Evolutionary conservation across 2,329 filamentous ascomycete genomes (phyloP).

Genomic region (Cryoendolithus antarcticus): DNA sequence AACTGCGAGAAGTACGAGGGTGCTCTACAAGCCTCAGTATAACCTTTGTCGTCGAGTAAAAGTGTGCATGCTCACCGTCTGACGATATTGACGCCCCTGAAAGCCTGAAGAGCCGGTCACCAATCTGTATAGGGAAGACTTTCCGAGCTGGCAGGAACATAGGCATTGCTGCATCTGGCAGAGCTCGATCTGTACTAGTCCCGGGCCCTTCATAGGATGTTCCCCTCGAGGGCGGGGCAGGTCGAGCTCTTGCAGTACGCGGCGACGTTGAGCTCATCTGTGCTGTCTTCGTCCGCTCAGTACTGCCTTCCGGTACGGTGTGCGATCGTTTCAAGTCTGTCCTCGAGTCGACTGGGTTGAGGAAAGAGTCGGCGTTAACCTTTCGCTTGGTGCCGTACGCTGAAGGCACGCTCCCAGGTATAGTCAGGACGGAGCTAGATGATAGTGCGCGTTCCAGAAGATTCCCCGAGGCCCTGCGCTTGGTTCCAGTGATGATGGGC

Average conservation of each 20-base stretch:
- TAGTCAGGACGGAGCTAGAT: constrained; percentile 3
- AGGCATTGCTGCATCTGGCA: constrained; percentile 8
- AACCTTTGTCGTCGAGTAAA: background rate
- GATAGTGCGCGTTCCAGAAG: constrained; percentile 5
- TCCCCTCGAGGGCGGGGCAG: background rate
- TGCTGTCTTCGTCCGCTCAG: background rate
- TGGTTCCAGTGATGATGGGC: constrained; percentile 4
- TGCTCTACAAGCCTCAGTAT: constrained; percentile 32
- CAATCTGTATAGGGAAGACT: constrained; percentile 60
- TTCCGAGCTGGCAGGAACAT: constrained; percentile 54
- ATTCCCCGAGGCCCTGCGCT: constrained; percentile 4
- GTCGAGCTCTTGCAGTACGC: background rate
- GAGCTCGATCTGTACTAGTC: constrained; percentile 1
- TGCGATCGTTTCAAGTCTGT: constrained; percentile 4
- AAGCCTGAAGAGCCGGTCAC: constrained; percentile 52
- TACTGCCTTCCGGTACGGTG: background rate
- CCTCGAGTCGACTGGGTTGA: constrained; percentile 3
- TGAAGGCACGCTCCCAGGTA: constrained; percentile 4
- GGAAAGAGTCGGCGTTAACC: constrained; percentile 1
- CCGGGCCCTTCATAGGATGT: background rate
- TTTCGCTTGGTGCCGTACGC: constrained; percentile 6
- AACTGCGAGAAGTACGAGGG: constrained; percentile 95
- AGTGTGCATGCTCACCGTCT: constrained; percentile 45
- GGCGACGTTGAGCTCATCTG: background rate
- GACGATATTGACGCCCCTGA: constrained; percentile 59